Conservation (phyloP, 441 rosid genomes). For the Cnidoscolus chayamansa region DNA sequence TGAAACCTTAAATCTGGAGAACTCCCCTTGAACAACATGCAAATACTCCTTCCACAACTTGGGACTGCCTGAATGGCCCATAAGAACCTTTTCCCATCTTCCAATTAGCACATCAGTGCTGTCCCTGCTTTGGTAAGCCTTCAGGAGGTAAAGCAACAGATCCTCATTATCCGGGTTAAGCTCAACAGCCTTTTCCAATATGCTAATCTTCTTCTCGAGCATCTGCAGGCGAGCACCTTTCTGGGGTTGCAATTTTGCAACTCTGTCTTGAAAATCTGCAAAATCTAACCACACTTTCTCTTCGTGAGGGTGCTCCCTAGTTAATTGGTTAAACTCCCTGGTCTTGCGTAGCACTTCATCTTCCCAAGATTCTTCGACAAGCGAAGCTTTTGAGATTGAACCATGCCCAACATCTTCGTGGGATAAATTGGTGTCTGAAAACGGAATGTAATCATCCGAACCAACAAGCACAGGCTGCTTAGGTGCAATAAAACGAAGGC, state of each 20-base stretch:
- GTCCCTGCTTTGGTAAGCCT: constrained; percentile 79
- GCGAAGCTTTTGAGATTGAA: constrained; percentile 29
- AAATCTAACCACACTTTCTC: constrained; percentile 79
- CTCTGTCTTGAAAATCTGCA: constrained; percentile 75
- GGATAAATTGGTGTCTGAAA: constrained; percentile 38
- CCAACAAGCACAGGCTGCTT: constrained; percentile 30
- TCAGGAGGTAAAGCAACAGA: constrained; percentile 67
- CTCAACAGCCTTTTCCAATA: constrained; percentile 86
- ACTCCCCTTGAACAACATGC: constrained; percentile 72
- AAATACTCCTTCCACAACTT: constrained; percentile 86
- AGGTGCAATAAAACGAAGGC: constrained; percentile 45
- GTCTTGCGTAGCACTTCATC: constrained; percentile 81
- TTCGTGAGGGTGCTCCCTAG: constrained; percentile 76
- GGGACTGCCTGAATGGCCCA: constrained; percentile 63
- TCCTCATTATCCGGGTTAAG: constrained; percentile 86
- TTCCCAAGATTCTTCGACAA: constrained; percentile 86
- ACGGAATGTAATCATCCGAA: constrained; percentile 61
- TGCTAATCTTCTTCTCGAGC: constrained; percentile 89
- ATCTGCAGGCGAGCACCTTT: constrained; percentile 85
- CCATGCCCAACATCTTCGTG: constrained; percentile 32
- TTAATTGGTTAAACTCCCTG: constrained; percentile 64
- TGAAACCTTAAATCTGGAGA: constrained; percentile 92
- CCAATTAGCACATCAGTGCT: constrained; percentile 61
- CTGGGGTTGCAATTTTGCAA: constrained; percentile 65
- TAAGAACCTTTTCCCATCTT: constrained; percentile 80